Evolutionary conservation across 2,329 filamentous ascomycete species (phyloP).

Genomic region (Dactylellina haptotyla): DNA sequence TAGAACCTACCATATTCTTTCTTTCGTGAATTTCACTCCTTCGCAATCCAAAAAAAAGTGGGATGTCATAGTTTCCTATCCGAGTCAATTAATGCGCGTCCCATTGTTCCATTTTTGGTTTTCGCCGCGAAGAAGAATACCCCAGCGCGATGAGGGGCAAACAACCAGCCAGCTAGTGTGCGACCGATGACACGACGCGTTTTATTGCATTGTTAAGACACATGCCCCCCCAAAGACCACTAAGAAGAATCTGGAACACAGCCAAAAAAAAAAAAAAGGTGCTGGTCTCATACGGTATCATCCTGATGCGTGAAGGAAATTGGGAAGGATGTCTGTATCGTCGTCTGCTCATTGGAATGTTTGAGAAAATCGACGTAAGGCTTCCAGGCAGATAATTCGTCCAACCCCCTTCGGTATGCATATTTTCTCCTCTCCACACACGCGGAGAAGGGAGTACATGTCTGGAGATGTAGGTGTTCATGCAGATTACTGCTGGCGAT

Average conservation of each 20-base stretch:
- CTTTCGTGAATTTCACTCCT: too few species aligned
- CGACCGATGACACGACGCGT: neutral
- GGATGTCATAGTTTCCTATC: constrained; percentile 15
- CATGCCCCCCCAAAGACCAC: too few species aligned
- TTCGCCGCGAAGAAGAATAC: constrained; percentile 3
- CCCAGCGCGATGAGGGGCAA: constrained; percentile 34
- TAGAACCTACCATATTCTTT: too few species aligned
- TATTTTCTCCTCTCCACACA: too few species aligned
- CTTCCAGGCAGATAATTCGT: neutral
- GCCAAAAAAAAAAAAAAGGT: neutral
- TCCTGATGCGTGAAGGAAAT: too few species aligned
- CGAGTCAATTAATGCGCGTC: constrained; percentile 28
- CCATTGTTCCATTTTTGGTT: constrained; percentile 5
- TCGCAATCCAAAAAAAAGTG: neutral
- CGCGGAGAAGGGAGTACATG: too few species aligned
- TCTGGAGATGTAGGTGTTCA: too few species aligned
- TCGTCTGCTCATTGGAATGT: neutral
- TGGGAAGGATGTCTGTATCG: too few species aligned
- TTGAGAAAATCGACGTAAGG: neutral
- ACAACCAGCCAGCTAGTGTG: neutral
- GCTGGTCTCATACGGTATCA: too few species aligned
- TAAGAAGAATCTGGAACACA: neutral
- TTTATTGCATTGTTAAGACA: too few species aligned
- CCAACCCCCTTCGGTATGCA: too few species aligned
- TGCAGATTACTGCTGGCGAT: too few species aligned